These are phyloP conservation scores for Apiospora malaysiana DNA, from an alignment of 2,329 filamentous ascomycete genomes.

Conservation along the genomic window DNA sequence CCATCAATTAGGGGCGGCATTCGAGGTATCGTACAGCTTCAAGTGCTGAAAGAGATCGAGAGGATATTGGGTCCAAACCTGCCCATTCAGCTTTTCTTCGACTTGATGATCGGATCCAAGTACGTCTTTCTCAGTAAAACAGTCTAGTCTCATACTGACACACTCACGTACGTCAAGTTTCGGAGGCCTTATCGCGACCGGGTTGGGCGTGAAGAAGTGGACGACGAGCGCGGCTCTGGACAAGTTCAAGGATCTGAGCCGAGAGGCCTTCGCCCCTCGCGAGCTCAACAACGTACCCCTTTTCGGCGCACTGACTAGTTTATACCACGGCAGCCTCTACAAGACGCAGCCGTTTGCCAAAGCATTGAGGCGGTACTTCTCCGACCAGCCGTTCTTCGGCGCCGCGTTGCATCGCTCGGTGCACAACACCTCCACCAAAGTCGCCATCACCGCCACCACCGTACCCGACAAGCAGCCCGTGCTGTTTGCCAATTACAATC, in stretches of 20 bases:
- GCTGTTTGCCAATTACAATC: constrained; percentile 42
- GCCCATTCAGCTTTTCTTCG: constrained; percentile 41
- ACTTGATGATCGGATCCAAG: constrained; percentile 40
- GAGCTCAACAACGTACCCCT: constrained; percentile 39
- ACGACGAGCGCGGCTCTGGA: constrained; percentile 36
- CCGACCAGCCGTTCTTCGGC: constrained; percentile 40
- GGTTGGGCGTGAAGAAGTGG: constrained; percentile 42
- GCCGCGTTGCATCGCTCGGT: constrained; percentile 34
- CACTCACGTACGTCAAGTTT: constrained; percentile 30
- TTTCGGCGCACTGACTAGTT: constrained; percentile 36
- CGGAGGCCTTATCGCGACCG: constrained; percentile 39
- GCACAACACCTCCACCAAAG: constrained; percentile 34
- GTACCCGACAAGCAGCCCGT: constrained; percentile 34
- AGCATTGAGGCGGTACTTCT: constrained; percentile 35
- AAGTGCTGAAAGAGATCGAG: constrained; percentile 38
- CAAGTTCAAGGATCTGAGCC: constrained; percentile 40
- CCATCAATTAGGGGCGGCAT: constrained; percentile 34
- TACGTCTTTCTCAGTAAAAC: too few relatives aligned
- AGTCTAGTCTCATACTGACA: background rate
- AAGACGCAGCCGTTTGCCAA: constrained; percentile 38
- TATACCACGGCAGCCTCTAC: constrained; percentile 41
- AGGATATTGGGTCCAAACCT: constrained; percentile 38
- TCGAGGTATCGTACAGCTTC: constrained; percentile 38
- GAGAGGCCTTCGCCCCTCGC: constrained; percentile 36
- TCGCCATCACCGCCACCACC: constrained; percentile 37